Evolutionary conservation across 2,329 filamentous ascomycete genomes (phyloP), one percentile per base, ranked within the genome.

Genomic region (Aspergillus candidus): DNA sequence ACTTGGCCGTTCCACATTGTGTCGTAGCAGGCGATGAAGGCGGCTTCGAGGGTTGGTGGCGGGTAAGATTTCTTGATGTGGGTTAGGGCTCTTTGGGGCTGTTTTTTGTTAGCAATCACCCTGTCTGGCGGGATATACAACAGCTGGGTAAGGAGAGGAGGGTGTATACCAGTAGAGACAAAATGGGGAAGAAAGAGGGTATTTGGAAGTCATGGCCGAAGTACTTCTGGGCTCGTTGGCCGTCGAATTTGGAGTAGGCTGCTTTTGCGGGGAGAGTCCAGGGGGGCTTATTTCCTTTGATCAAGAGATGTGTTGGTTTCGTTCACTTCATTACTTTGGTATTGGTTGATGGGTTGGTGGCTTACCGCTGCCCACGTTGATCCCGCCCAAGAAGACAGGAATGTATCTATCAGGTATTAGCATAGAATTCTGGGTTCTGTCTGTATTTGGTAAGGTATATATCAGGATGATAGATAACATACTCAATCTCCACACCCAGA

Each of bases 201-300:
- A 70, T 47, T 47, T 66, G 53, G 38, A 76, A 50, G 11, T 68
- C 57, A 3, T 56, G 50, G 2, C 68, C 69, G 50, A 79, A 79
- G 55, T 79, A 75, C 41, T 66, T 67, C 46, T 71, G 69, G n/a
- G 75, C 74, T 35, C 77, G 67, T 14, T 61, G 55, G 3, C 56
- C 56, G 54, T 82, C 78, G 46, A 69, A 75, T 18, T 55, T 55
- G 38, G 75, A 70, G 57, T 88, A 83, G 1, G 58, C 62, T 15
- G 76, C 81, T 70, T 90, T 90, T 35, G 79, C 80, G 2, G 81
- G 78, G 27, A 86, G 71, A 0, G 72, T 72, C 83, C 84, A 89
- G 1, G 87, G 86, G 0, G 86, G 86, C 52, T 79, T 79, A 63
- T 93, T 91, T 39, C 84, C 83, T 79, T 52, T 11, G n/a, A 32